These are phyloP conservation scores for Phlebiopsis flavidoalba DNA, from an alignment of 768 basidiomycete species.

Conservation along the genomic window DNA sequence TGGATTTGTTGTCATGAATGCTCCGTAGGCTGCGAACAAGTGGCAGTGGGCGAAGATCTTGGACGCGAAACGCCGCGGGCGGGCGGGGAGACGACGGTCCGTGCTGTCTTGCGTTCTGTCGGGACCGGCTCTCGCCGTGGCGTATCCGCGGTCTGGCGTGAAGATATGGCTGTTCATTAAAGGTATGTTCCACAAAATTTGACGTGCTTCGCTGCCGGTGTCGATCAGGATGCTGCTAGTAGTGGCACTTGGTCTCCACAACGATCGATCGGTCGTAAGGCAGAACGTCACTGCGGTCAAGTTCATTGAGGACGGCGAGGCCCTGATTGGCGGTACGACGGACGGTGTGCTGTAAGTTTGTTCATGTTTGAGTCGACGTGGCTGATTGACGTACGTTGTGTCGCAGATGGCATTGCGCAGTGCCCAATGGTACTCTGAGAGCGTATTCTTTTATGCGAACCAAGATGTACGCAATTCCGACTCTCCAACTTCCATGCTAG, in stretches of 20 bases:
- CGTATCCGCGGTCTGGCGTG: conserved; percentile 53
- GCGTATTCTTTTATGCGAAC: conserved; percentile 55
- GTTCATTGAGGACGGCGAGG: conserved; percentile 60
- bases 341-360: conserved; percentile 62
- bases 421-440: conserved; percentile 61
- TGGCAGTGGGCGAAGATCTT: conserved; percentile 58
- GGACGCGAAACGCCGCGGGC: conserved; percentile 38
- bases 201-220: not conserved
- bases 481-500: not conserved
- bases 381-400: not conserved
- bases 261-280: conserved; percentile 51
- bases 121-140: conserved; percentile 59
- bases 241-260: conserved; percentile 62
- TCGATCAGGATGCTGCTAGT: conserved; percentile 27
- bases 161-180: conserved; percentile 61
- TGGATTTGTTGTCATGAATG: not conserved
- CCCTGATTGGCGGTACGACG: conserved; percentile 61
- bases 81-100: conserved; percentile 29
- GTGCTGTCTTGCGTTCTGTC: conserved; percentile 48
- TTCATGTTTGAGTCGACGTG: not conserved
- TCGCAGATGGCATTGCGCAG: conserved; percentile 60
- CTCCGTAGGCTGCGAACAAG: conserved; percentile 37
- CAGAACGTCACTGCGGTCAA: conserved; percentile 60
- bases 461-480: conserved; percentile 40
- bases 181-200: conserved; percentile 31